These are phyloP conservation scores for Trypanosoma theileri DNA, from an alignment of 208 protist species.

Conservation along the genomic window DNA sequence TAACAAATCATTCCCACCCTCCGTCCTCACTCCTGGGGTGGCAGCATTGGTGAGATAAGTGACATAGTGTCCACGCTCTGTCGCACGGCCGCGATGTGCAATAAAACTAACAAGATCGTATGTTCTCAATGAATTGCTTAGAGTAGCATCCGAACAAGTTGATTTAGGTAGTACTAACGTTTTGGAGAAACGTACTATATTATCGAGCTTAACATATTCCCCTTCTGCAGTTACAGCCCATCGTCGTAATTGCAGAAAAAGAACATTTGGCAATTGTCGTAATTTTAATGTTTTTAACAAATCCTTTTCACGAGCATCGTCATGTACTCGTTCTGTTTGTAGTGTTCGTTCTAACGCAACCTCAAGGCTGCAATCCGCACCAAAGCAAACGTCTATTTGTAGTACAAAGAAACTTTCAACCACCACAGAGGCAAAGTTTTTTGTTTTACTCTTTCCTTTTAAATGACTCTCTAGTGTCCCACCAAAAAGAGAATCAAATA, in stretches of 20 bases:
- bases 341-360: slow-evolving; percentile 65
- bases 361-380: slow-evolving; percentile 62
- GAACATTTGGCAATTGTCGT: slow-evolving; percentile 48
- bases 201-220: slow-evolving; percentile 83
- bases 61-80: slow-evolving; percentile 76
- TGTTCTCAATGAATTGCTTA: slow-evolving; percentile 37
- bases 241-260: slow-evolving; percentile 73
- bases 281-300: slow-evolving; percentile 69
- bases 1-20: slow-evolving; percentile 12
- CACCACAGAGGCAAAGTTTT: slow-evolving; percentile 57
- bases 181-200: slow-evolving; percentile 54
- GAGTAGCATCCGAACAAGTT: slow-evolving; percentile 48
- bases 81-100: slow-evolving; percentile 55
- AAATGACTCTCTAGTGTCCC: slow-evolving; percentile 72
- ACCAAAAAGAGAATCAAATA: slow-evolving; percentile 61
- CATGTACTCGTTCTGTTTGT: slow-evolving; percentile 58
- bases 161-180: slow-evolving; percentile 56
- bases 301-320: slow-evolving; percentile 47
- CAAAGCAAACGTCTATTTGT: slow-evolving; percentile 64
- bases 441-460: slow-evolving; percentile 54
- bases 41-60: slow-evolving; percentile 47
- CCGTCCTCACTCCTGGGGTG: background rate
- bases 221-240: slow-evolving; percentile 86
- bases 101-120: slow-evolving; percentile 74
- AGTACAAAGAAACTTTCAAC: slow-evolving; percentile 70